A percentile compares a stretch with the other conserved stretches of the same genome.
phyloP scores from a whole-genome alignment of 768 basidiomycete species.

The Russula virescens region DNA sequence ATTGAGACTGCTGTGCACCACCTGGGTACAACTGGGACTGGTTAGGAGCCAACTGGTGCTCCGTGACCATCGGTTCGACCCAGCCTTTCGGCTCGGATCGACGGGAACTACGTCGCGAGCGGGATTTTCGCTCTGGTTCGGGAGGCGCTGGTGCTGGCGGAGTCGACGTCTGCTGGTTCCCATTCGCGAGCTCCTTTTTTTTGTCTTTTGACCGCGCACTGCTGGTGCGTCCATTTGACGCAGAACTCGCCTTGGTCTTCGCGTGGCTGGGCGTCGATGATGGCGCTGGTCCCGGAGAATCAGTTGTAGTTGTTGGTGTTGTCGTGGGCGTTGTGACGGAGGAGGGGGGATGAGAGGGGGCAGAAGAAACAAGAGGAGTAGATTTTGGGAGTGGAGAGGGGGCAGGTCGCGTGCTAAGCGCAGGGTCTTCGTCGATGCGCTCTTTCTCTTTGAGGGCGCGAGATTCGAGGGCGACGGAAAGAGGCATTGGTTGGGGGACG shows the following conservation, averaged over 20 bases:
- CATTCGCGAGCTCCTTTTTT: constrained; percentile 14
- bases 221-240: constrained; percentile 18
- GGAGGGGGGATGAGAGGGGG: constrained; percentile 13
- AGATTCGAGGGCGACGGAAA: constrained; percentile 17
- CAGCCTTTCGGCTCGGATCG: constrained; percentile 19
- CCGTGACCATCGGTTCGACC: not conserved
- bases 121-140: constrained; percentile 7
- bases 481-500: constrained; percentile 20
- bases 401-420: constrained; percentile 12
- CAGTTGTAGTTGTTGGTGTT: not conserved
- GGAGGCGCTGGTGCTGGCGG: not conserved
- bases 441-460: constrained; percentile 22
- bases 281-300: constrained; percentile 3
- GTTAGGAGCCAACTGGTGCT: constrained; percentile 1
- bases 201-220: constrained; percentile 19
- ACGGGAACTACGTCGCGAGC: constrained; percentile 18
- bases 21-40: not conserved
- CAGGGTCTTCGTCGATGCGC: constrained; percentile 23
- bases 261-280: constrained; percentile 3
- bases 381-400: constrained; percentile 11
- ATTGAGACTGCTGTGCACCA: constrained; percentile 8
- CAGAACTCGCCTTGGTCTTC: constrained; percentile 9
- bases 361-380: not conserved
- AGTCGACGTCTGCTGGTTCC: not conserved
- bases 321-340: constrained; percentile 16